Percentiles rank a stretch among this genome's conserved stretches.
Conservation (phyloP, 805 yeast genomes). For the Ogataea dorogensis region DNA sequence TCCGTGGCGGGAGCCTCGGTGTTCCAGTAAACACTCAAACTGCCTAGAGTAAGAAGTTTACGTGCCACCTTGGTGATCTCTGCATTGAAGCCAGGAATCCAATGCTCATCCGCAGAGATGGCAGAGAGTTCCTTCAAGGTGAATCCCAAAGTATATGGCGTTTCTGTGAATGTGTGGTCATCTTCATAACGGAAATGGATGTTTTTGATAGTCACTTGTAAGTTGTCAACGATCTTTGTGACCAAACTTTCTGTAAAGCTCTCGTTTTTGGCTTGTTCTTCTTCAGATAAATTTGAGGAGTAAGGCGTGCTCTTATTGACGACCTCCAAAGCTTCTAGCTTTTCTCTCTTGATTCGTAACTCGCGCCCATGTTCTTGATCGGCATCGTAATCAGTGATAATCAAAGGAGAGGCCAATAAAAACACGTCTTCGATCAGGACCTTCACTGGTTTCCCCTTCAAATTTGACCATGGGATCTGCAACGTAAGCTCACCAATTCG, state of each 20-base stretch:
- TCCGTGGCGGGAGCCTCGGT: conserved; percentile 56
- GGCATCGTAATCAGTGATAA: conserved; percentile 50
- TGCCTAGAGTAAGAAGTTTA: conserved; percentile 71
- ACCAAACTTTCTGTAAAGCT: conserved; percentile 83
- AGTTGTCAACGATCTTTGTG: conserved; percentile 87
- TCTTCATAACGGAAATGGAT: conserved; percentile 95
- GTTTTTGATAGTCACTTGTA: conserved; percentile 86
- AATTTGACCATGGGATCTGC: conserved; percentile 95
- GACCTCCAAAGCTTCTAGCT: conserved; percentile 64
- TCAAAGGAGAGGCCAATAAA: conserved; percentile 73
- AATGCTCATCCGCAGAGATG: conserved; percentile 77
- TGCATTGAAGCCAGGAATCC: conserved; percentile 85
- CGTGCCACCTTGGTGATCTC: conserved; percentile 64
- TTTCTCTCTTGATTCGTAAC: conserved; percentile 61
- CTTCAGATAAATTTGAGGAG: conserved; percentile 31
- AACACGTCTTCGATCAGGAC: conserved; percentile 84
- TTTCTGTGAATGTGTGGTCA: conserved; percentile 60
- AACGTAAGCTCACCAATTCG: conserved; percentile 84
- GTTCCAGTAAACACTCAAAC: conserved; percentile 81
- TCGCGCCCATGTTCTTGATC: conserved; percentile 61
- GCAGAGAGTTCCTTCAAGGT: conserved; percentile 87
- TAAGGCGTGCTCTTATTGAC: conserved; percentile 45
- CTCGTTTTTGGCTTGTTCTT: conserved; percentile 56
- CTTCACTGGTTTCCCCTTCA: conserved; percentile 90
- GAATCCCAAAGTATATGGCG: conserved; percentile 79